These are phyloP conservation scores for Theobroma grandiflorum DNA, from an alignment of 441 rosid species.

Conservation along the genomic window DNA sequence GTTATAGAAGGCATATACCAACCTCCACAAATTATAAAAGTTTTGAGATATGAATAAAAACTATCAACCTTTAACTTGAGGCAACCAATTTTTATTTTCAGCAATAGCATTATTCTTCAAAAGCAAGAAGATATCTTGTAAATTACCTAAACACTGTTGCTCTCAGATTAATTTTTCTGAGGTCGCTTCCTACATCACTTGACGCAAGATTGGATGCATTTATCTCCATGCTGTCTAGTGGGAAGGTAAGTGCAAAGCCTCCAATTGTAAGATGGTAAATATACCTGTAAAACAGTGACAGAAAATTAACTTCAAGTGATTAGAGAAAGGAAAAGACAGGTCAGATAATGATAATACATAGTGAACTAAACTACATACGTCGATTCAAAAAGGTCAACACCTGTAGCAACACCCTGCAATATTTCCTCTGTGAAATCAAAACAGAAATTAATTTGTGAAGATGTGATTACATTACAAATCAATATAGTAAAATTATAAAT, in stretches of 20 bases:
- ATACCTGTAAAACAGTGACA: constrained; percentile 51
- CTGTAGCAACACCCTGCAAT: constrained; percentile 78
- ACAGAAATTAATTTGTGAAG: constrained; percentile 12
- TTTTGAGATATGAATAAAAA: background rate
- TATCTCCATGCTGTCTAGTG: constrained; percentile 40
- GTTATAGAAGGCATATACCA: background rate
- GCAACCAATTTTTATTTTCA: background rate
- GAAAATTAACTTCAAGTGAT: background rate
- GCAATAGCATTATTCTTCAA: background rate
- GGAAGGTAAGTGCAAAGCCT: constrained; percentile 76
- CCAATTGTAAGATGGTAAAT: constrained; percentile 70
- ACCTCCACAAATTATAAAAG: background rate
- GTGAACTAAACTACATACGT: constrained; percentile 45
- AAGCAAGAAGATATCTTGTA: constrained; percentile 13
- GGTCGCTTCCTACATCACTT: constrained; percentile 45
- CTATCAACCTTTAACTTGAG: background rate
- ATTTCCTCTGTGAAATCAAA: constrained; percentile 64
- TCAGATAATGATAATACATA: background rate
- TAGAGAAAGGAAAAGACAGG: background rate
- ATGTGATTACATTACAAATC: background rate
- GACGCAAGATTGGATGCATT: constrained; percentile 24
- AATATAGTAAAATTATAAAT: background rate
- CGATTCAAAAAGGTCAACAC: constrained; percentile 74
- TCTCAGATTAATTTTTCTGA: constrained; percentile 65
- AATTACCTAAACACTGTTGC: constrained; percentile 66